Evolutionary conservation across 805 yeast species (phyloP).

Genomic region (Saccharomycopsis babjevae): DNA sequence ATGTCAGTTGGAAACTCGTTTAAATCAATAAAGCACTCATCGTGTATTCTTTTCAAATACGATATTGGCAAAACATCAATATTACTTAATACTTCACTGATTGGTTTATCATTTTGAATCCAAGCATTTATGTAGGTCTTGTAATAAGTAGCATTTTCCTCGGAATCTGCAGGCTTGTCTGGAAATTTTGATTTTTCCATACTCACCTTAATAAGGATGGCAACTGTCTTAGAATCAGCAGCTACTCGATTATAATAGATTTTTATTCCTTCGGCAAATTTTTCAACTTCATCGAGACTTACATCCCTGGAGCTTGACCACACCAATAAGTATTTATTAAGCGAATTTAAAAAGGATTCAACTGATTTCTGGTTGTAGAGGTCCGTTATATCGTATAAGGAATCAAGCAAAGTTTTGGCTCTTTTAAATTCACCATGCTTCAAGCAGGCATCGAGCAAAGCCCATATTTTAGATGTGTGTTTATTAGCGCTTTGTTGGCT

Average conservation of each 20-base stretch:
- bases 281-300: slow-evolving; percentile 33
- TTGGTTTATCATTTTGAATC: slow-evolving; percentile 18
- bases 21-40: slow-evolving; percentile 18
- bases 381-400: slow-evolving; percentile 42
- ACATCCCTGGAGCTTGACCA: slow-evolving; percentile 33
- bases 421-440: slow-evolving; percentile 55
- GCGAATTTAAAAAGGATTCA: slow-evolving; percentile 48
- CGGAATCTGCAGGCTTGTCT: not conserved
- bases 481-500: not conserved
- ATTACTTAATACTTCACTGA: slow-evolving; percentile 32
- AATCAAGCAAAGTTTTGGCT: slow-evolving; percentile 57
- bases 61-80: slow-evolving; percentile 33
- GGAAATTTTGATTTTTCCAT: slow-evolving; percentile 19
- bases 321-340: slow-evolving; percentile 49
- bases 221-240: slow-evolving; percentile 49
- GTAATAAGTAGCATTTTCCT: slow-evolving; percentile 1
- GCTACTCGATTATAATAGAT: slow-evolving; percentile 25
- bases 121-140: slow-evolving; percentile 17
- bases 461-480: slow-evolving; percentile 44
- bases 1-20: slow-evolving; percentile 29
- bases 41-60: slow-evolving; percentile 17
- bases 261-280: slow-evolving; percentile 29
- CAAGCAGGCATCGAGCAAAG: slow-evolving; percentile 69
- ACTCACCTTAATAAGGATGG: slow-evolving; percentile 45
- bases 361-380: slow-evolving; percentile 24